Evolutionary conservation across 129 eudicot genomes (phyloP), one percentile per base, ranked within the genome.

Genomic region (Flaveria sonorensis): DNA sequence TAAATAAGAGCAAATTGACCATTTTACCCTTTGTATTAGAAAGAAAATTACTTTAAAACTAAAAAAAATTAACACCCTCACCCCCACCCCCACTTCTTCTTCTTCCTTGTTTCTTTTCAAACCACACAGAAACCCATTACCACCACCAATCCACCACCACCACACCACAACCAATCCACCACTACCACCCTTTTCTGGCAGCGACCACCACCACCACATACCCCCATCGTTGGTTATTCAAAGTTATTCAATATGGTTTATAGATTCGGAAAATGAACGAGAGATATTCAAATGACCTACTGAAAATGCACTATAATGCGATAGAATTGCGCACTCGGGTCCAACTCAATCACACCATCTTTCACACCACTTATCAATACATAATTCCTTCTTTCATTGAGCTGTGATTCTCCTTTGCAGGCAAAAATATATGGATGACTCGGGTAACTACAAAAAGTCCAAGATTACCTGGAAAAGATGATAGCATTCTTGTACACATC

Each of bases 351-450:
- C 40, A 30, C 20, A 70, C 68, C 47, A 69, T 55, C 19, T 16
- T 73, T 68, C 69, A 53, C 15, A 39, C 47, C 47, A 51, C 52
- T 55, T 42, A 16, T 56, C 11, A 43, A 10, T 26, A 9, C 48
- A 24, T 50, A 39, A 18, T 7, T 39, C 7, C 46, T 63, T 32
- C 46, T 79, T 51, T 65, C 65, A 26, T 16, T 79, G 19, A 79
- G 3, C 36, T 11, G 26, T 64, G 50, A 43, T 65, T 80, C 60
- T 46, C 40, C 11, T 52, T 76, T 76, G 74, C 73, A 81, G 85
- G 62, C 61, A 62, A 77, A 23, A 13, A 45, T n/a, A 62, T 46
- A 8, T 40, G 5, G 46, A 53, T 1, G 45, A 7, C 0, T 12
- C 45, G 28, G 10, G 8, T 3, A 56, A 82, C 61, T 82, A 76